Conservation (phyloP, 805 yeast genomes). For the Pichia nanzhaoensis region DNA sequence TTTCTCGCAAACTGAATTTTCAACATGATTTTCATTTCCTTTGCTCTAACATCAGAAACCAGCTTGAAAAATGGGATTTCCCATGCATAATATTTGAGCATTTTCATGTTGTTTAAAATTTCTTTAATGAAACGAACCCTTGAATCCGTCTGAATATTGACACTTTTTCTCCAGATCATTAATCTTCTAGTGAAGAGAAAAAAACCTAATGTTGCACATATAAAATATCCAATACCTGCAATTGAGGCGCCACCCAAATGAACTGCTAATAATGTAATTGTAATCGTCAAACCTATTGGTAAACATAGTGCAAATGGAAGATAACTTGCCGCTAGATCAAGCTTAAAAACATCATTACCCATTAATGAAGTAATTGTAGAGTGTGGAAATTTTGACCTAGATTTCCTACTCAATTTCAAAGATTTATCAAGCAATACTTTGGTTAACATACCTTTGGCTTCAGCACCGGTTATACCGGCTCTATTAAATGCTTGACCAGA, state of each 20-base stretch:
- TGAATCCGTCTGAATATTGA: slow-evolving; percentile 61
- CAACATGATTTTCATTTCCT: slow-evolving; percentile 58
- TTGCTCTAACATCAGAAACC: slow-evolving; percentile 47
- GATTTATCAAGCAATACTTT: slow-evolving; percentile 63
- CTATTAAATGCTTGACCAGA: slow-evolving; percentile 59
- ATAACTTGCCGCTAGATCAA: slow-evolving; percentile 66
- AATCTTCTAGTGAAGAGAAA: slow-evolving; percentile 44
- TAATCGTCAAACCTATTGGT: slow-evolving; percentile 55
- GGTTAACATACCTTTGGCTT: slow-evolving; percentile 61
- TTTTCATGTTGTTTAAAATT: slow-evolving; percentile 66
- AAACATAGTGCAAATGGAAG: slow-evolving; percentile 58
- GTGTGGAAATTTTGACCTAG: slow-evolving; percentile 56
- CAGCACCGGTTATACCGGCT: slow-evolving; percentile 59
- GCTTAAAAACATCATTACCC: slow-evolving; percentile 73
- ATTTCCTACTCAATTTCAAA: slow-evolving; percentile 51
- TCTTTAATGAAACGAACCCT: slow-evolving; percentile 77
- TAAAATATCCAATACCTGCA: slow-evolving; percentile 56
- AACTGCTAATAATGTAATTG: slow-evolving; percentile 56
- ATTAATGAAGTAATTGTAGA: slow-evolving; percentile 72
- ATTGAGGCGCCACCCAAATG: slow-evolving; percentile 69
- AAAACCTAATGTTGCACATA: no score
- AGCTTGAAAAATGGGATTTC: slow-evolving; percentile 66
- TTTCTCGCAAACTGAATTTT: slow-evolving; percentile 61
- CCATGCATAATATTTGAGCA: slow-evolving; percentile 89
- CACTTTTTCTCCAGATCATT: slow-evolving; percentile 47